phyloP scores from a whole-genome alignment of 2,329 filamentous ascomycete genomes.

The Rhexocercosporidium sp. region DNA sequence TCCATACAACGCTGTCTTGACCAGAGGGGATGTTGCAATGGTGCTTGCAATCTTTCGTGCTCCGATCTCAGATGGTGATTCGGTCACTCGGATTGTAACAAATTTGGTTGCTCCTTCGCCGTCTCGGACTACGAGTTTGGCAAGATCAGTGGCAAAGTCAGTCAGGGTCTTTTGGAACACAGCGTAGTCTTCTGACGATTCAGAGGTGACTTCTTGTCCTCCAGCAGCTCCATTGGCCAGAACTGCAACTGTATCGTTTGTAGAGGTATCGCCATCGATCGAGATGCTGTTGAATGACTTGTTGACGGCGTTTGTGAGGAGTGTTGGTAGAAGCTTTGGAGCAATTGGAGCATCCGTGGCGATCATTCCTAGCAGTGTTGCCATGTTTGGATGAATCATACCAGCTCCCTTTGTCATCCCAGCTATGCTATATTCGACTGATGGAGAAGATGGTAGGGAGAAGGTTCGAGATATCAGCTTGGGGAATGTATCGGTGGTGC shows the following conservation, averaged over 20 bases:
- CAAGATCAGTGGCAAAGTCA: slow-evolving; percentile 80
- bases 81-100: slow-evolving; percentile 85
- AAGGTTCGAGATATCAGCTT: slow-evolving; percentile 90
- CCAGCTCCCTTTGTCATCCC: slow-evolving; percentile 98
- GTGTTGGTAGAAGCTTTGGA: slow-evolving; percentile 66
- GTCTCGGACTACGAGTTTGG: slow-evolving; percentile 92
- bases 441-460: slow-evolving; percentile 78
- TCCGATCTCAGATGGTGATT: slow-evolving; percentile 70
- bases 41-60: slow-evolving; percentile 83
- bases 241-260: slow-evolving; percentile 93
- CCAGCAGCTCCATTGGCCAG: slow-evolving; percentile 95
- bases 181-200: slow-evolving; percentile 65
- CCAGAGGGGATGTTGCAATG: slow-evolving; percentile 89
- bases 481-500: slow-evolving; percentile 97
- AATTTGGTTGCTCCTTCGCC: slow-evolving; percentile 99
- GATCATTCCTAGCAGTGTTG: slow-evolving; percentile 88
- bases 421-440: slow-evolving; percentile 79
- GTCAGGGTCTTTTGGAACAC: slow-evolving; percentile 75
- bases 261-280: slow-evolving; percentile 95
- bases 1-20: slow-evolving; percentile 97
- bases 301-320: slow-evolving; percentile 77
- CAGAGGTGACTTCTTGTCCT: slow-evolving; percentile 64
- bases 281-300: slow-evolving; percentile 96
- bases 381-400: slow-evolving; percentile 99
- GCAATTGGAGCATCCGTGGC: slow-evolving; percentile 88